A percentile compares a stretch with the other conserved stretches of the same genome.
Evolutionary conservation across 2,329 filamentous ascomycete genomes (phyloP).

Genomic region (Dothideomycetes sp.): DNA sequence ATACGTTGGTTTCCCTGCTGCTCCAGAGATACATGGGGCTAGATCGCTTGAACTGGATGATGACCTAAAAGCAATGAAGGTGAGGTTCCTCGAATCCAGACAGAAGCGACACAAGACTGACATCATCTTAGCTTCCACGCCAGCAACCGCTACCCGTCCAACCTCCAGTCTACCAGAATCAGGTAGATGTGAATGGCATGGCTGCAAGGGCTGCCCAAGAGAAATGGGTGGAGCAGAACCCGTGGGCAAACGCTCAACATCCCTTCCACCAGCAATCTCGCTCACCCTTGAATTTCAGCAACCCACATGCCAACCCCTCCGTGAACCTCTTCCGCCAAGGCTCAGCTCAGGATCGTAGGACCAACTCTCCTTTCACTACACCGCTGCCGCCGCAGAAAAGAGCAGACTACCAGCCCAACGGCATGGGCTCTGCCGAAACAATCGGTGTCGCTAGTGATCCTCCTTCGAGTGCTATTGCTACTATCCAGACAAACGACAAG

Average conservation of each 20-base stretch:
- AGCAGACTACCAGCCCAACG: constrained; percentile 4
- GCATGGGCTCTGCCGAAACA: constrained; percentile 12
- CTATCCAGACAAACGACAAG: constrained; percentile 16
- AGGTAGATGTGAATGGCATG: constrained; percentile 5
- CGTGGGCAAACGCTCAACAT: constrained; percentile 78
- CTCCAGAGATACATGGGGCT: constrained; percentile 69
- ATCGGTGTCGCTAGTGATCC: constrained; percentile 16
- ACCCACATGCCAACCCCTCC: constrained; percentile 5
- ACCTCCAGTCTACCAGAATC: constrained; percentile 1
- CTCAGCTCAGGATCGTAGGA: constrained; percentile 7
- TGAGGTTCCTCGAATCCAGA: constrained; percentile 36
- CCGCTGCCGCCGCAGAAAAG: constrained; percentile 17
- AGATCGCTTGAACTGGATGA: constrained; percentile 66
- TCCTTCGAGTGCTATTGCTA: constrained; percentile 18
- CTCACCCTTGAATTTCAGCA: constrained; percentile 4
- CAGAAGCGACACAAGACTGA: background rate
- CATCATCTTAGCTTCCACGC: constrained; percentile 4
- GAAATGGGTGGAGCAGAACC: constrained; percentile 78
- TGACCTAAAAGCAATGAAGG: constrained; percentile 81
- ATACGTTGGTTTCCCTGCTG: constrained; percentile 90
- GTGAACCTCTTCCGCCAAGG: constrained; percentile 6
- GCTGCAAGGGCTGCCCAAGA: constrained; percentile 36
- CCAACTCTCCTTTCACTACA: constrained; percentile 18
- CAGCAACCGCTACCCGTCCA: constrained; percentile 14
- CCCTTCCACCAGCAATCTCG: constrained; percentile 11